Conservation (phyloP, 805 yeast genomes). For the Ogataea wickerhamii region DNA sequence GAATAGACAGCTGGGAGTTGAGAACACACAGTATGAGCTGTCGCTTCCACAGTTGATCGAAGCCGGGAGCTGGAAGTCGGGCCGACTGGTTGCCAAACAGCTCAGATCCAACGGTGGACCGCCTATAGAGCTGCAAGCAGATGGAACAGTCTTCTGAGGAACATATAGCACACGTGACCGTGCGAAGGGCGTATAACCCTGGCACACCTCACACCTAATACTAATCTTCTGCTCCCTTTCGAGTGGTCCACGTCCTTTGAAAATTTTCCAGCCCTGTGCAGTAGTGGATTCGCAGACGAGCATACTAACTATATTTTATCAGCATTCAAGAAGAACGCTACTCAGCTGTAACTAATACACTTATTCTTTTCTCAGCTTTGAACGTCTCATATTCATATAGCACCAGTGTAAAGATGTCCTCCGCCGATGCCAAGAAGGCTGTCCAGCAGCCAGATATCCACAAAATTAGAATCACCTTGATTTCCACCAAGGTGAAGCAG, state of each 20-base stretch:
- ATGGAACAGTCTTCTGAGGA: conserved; percentile 58
- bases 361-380: conserved; percentile 22
- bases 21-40: conserved; percentile 32
- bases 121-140: conserved; percentile 58
- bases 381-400: conserved; percentile 35
- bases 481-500: conserved; percentile 98
- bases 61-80: conserved; percentile 69
- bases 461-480: conserved; percentile 98
- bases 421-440: conserved; percentile 83
- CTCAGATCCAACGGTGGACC: conserved; percentile 53
- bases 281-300: too few relatives aligned
- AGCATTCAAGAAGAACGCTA: background rate
- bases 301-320: too few relatives aligned
- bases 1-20: conserved; percentile 40
- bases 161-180: conserved; percentile 8
- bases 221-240: background rate
- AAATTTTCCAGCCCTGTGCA: conserved; percentile 12
- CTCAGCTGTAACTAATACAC: too few relatives aligned
- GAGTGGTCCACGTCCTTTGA: conserved; percentile 2
- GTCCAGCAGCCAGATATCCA: conserved; percentile 79
- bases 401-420: conserved; percentile 45
- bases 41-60: conserved; percentile 57
- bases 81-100: conserved; percentile 54
- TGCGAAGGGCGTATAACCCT: conserved; percentile 10
- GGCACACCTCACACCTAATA: conserved; percentile 8